These are phyloP conservation scores for Termitomyces sp. DNA, from an alignment of 768 basidiomycete genomes.

Conservation along the genomic window DNA sequence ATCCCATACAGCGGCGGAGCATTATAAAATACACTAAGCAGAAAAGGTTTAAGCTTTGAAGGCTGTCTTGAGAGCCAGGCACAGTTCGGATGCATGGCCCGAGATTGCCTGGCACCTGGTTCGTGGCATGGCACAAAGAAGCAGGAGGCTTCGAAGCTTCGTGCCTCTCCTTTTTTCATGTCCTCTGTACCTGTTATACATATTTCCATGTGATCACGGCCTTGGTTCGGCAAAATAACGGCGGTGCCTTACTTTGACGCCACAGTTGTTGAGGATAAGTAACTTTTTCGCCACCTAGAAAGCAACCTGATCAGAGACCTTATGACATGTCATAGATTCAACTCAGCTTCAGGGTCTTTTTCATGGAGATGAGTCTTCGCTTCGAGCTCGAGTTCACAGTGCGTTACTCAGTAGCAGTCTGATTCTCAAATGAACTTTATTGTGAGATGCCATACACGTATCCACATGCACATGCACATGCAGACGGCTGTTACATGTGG, in stretches of 20 bases:
- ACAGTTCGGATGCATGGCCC: background rate
- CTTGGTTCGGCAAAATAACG: background rate
- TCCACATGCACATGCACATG: background rate
- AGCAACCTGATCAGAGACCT: background rate
- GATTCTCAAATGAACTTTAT: too few species aligned
- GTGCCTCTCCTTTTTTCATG: too few species aligned
- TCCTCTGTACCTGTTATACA: background rate
- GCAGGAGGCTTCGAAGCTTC: background rate
- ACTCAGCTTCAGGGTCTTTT: background rate
- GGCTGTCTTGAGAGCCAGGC: background rate
- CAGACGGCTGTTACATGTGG: background rate
- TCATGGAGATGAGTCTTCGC: background rate
- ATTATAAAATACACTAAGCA: background rate
- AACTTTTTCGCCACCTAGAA: background rate
- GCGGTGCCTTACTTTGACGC: background rate
- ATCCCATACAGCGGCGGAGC: background rate
- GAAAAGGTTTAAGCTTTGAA: background rate
- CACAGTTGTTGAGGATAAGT: background rate
- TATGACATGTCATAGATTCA: too few species aligned
- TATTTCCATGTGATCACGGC: background rate
- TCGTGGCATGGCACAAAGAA: background rate
- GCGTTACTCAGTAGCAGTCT: background rate
- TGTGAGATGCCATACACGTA: background rate
- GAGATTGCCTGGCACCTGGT: background rate
- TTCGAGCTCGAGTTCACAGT: background rate